Percentiles rank a stretch among this genome's conserved stretches.
Conservation (phyloP, 2,329 filamentous ascomycete species). For the Clarireedia homoeocarpa region DNA sequence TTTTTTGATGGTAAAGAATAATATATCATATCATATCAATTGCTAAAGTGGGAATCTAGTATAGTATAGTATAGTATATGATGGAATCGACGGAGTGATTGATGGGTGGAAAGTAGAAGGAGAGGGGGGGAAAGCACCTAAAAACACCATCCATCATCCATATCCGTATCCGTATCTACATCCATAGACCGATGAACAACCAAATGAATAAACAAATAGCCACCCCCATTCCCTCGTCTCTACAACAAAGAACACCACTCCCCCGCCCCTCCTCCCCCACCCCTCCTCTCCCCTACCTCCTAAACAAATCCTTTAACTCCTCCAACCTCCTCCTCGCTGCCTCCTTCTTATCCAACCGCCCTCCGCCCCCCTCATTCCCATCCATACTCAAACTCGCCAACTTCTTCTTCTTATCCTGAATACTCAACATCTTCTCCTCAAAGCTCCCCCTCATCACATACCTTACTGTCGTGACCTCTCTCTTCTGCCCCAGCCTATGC, state of each 20-base stretch:
- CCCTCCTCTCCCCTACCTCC: constrained; percentile 13
- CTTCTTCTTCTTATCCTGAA: constrained; percentile 90
- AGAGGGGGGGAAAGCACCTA: neutral
- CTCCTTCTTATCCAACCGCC: constrained; percentile 28
- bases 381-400: constrained; percentile 84
- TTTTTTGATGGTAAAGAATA: too few species aligned
- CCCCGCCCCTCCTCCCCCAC: too few species aligned
- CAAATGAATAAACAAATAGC: neutral
- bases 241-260: too few species aligned
- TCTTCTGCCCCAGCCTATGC: constrained; percentile 80
- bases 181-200: neutral
- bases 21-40: too few species aligned
- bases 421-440: constrained; percentile 83
- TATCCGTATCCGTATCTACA: neutral
- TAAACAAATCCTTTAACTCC: constrained; percentile 52
- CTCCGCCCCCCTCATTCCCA: constrained; percentile 29
- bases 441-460: constrained; percentile 90
- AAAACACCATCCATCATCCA: neutral
- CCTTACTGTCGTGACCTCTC: constrained; percentile 77
- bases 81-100: too few species aligned
- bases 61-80: neutral
- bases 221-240: too few species aligned
- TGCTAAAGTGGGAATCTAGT: neutral
- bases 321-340: constrained; percentile 38
- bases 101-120: neutral